phyloP scores from a whole-genome alignment of 2,329 filamentous ascomycete species.

The Fusarium solani-melongenae region DNA sequence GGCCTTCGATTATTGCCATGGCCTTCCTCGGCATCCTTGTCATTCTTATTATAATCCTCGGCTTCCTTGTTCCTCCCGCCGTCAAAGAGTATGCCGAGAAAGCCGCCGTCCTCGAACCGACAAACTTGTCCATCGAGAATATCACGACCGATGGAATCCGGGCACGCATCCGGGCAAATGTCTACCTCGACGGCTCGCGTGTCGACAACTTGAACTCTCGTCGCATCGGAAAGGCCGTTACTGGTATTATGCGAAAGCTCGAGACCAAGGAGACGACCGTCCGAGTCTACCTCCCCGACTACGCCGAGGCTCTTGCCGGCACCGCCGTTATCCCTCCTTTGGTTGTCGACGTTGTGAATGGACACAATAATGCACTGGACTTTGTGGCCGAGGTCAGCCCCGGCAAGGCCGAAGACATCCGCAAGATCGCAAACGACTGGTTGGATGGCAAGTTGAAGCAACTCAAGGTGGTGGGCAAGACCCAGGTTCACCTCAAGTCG shows the following conservation, averaged over 20 bases:
- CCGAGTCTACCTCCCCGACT: conserved; percentile 84
- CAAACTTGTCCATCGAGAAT: conserved; percentile 84
- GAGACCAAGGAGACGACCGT: conserved; percentile 79
- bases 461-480: conserved; percentile 78
- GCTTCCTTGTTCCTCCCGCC: conserved; percentile 82
- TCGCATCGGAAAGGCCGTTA: conserved; percentile 80
- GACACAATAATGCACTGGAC: conserved; percentile 80
- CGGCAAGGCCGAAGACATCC: conserved; percentile 81
- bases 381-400: conserved; percentile 81
- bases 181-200: conserved; percentile 81
- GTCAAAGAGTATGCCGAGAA: conserved; percentile 89
- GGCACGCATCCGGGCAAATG: conserved; percentile 83
- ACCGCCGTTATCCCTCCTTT: conserved; percentile 81
- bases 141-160: conserved; percentile 83
- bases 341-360: conserved; percentile 80
- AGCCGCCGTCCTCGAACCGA: conserved; percentile 84
- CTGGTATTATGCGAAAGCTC: conserved; percentile 82
- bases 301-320: conserved; percentile 80
- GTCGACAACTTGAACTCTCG: conserved; percentile 78
- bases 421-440: conserved; percentile 88
- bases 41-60: conserved; percentile 77
- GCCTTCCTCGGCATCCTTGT: conserved; percentile 70
- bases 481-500: conserved; percentile 78
- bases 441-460: conserved; percentile 79
- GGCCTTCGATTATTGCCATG: conserved; percentile 84